Evolutionary conservation across 306 rosid species (phyloP).

Genomic region (Ceratonia siliqua): DNA sequence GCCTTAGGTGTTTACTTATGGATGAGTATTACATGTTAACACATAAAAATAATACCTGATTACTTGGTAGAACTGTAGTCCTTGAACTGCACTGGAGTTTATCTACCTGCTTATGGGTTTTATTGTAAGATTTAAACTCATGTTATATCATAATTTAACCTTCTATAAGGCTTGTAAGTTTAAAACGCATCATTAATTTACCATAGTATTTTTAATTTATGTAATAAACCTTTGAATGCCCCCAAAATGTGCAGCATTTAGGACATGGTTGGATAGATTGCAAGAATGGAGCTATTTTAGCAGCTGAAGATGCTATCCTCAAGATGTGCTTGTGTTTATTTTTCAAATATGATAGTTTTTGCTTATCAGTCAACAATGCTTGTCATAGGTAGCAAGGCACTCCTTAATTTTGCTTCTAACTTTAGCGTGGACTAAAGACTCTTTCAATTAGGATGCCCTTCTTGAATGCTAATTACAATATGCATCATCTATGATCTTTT

Average conservation of each 20-base stretch:
- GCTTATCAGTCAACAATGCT: background rate
- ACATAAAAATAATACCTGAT: background rate
- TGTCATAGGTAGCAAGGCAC: background rate
- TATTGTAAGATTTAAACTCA: background rate
- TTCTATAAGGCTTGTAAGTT: background rate
- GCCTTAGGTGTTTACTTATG: background rate
- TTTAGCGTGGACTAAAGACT: background rate
- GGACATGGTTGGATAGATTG: background rate
- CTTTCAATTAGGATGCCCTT: background rate
- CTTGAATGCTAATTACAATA: background rate
- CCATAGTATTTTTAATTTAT: background rate
- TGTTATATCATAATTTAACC: background rate
- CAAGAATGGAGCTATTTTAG: background rate
- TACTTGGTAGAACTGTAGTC: background rate
- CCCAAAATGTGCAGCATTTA: background rate
- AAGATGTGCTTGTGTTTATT: background rate
- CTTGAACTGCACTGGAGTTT: background rate
- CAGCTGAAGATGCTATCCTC: background rate
- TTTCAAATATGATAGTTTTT: slow-evolving; percentile 1
- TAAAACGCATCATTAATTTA: background rate
- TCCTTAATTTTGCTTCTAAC: background rate
- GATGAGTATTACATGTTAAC: background rate
- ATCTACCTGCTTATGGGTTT: background rate
- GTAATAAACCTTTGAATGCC: background rate
- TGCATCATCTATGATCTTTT: background rate